Conservation (phyloP, 257 asterid species). For the Petunia axillaris region DNA sequence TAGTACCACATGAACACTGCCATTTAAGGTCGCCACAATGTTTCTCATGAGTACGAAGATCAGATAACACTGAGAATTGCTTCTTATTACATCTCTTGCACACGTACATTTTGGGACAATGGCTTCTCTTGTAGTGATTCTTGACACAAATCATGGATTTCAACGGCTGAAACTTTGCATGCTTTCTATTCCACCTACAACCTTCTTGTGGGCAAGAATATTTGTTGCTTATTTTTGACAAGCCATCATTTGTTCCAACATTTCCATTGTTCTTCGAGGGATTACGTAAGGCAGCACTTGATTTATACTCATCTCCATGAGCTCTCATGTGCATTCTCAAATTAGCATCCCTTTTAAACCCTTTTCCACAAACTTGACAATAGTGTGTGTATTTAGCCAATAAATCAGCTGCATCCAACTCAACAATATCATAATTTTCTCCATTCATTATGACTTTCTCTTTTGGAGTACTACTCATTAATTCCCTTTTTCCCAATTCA, state of each 20-base stretch:
- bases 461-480: constrained; percentile 29
- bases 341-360: constrained; percentile 92
- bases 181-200: constrained; percentile 85
- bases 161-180: constrained; percentile 83
- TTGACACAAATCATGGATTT: constrained; percentile 88
- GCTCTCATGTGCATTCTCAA: constrained; percentile 98
- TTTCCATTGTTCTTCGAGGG: constrained; percentile 68
- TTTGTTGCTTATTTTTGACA: constrained; percentile 60
- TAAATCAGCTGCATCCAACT: constrained; percentile 65
- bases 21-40: constrained; percentile 93
- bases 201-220: constrained; percentile 88
- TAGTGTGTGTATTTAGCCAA: constrained; percentile 92
- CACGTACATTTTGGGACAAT: constrained; percentile 86
- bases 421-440: constrained; percentile 54
- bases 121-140: constrained; percentile 94
- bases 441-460: constrained; percentile 19
- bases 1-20: constrained; percentile 98
- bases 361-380: constrained; percentile 90
- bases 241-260: constrained; percentile 12
- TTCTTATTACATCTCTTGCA: constrained; percentile 87
- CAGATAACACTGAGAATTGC: constrained; percentile 90
- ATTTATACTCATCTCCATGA: constrained; percentile 94
- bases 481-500: constrained; percentile 25
- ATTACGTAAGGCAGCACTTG: constrained; percentile 92
- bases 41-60: constrained; percentile 90